These are phyloP conservation scores for Amanita pallidorosea DNA, from an alignment of 768 basidiomycete species.

Conservation along the genomic window DNA sequence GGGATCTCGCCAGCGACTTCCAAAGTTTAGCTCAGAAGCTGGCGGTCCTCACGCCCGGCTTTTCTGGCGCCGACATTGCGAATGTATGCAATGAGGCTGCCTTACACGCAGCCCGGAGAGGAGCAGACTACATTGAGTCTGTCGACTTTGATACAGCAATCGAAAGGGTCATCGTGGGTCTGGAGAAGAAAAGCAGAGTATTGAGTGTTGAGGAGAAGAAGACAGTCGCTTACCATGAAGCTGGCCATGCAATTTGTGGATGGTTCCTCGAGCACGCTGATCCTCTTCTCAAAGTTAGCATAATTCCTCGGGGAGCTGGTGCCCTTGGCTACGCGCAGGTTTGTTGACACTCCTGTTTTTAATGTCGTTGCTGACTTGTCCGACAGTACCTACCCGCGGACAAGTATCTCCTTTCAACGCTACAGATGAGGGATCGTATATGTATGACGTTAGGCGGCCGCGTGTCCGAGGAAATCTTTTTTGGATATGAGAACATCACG, in stretches of 20 bases:
- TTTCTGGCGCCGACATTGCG: slow-evolving; percentile 97
- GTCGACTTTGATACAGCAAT: slow-evolving; percentile 94
- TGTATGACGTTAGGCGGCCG: slow-evolving; percentile 98
- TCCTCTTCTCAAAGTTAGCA: slow-evolving; percentile 93
- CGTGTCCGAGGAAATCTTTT: slow-evolving; percentile 98
- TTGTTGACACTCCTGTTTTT: slow-evolving; percentile 5
- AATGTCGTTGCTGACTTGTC: slow-evolving; percentile 6
- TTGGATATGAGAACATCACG: slow-evolving; percentile 84
- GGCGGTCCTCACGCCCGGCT: slow-evolving; percentile 92
- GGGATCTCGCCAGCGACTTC: slow-evolving; percentile 36
- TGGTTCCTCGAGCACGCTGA: slow-evolving; percentile 99
- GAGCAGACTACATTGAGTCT: slow-evolving; percentile 68
- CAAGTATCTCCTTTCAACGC: slow-evolving; percentile 89
- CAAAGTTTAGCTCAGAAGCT: slow-evolving; percentile 78
- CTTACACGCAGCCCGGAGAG: slow-evolving; percentile 82
- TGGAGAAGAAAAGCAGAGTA: slow-evolving; percentile 93
- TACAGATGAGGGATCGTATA: slow-evolving; percentile 91
- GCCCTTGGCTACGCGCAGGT: slow-evolving; percentile 96
- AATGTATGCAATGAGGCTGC: slow-evolving; percentile 99
- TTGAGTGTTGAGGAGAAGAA: slow-evolving; percentile 95
- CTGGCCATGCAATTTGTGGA: slow-evolving; percentile 95
- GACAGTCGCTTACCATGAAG: slow-evolving; percentile 98
- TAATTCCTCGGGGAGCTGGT: slow-evolving; percentile 93
- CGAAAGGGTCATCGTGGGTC: slow-evolving; percentile 93
- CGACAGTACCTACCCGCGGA: slow-evolving; percentile 86